phyloP scores from a whole-genome alignment of 495 filamentous ascomycete species.

The Neurospora sublineolata region DNA sequence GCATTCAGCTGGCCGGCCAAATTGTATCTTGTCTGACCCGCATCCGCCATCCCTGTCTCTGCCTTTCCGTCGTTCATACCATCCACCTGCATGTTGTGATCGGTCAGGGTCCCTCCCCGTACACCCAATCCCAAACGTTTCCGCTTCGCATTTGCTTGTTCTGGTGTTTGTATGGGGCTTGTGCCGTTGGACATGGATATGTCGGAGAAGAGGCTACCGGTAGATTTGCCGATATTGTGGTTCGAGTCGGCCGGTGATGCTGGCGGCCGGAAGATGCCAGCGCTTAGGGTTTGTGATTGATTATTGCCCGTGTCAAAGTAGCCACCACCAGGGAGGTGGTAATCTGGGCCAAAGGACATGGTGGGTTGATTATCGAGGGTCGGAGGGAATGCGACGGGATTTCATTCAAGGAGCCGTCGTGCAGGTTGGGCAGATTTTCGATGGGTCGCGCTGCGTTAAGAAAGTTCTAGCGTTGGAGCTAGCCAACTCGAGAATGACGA shows the following conservation, averaged over 20 bases:
- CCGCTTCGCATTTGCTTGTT: slow-evolving; percentile 24
- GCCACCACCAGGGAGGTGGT: slow-evolving; percentile 38
- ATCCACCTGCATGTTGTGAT: slow-evolving; percentile 23
- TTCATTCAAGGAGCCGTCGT: background rate
- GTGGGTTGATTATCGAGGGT: slow-evolving; percentile 1
- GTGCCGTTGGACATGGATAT: slow-evolving; percentile 18
- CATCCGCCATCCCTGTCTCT: slow-evolving; percentile 9
- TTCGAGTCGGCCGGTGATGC: slow-evolving; percentile 50
- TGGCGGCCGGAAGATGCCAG: slow-evolving; percentile 59
- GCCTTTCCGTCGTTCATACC: slow-evolving; percentile 13
- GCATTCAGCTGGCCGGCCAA: slow-evolving; percentile 53
- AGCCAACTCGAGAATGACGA: background rate
- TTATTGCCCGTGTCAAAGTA: slow-evolving; percentile 31
- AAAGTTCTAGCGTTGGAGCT: background rate
- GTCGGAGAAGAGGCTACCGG: slow-evolving; percentile 39
- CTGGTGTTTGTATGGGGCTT: background rate
- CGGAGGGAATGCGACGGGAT: background rate
- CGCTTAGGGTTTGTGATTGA: slow-evolving; percentile 33
- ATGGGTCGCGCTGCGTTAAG: background rate
- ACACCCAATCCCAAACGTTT: slow-evolving; percentile 19
- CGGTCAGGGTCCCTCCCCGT: slow-evolving; percentile 24
- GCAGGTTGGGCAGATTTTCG: background rate
- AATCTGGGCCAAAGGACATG: slow-evolving; percentile 33
- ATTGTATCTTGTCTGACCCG: slow-evolving; percentile 23
- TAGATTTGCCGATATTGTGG: slow-evolving; percentile 46